Evolutionary conservation across 2,329 filamentous ascomycete genomes (phyloP), one percentile per base, ranked within the genome.

Genomic region (Colletotrichum sp.): DNA sequence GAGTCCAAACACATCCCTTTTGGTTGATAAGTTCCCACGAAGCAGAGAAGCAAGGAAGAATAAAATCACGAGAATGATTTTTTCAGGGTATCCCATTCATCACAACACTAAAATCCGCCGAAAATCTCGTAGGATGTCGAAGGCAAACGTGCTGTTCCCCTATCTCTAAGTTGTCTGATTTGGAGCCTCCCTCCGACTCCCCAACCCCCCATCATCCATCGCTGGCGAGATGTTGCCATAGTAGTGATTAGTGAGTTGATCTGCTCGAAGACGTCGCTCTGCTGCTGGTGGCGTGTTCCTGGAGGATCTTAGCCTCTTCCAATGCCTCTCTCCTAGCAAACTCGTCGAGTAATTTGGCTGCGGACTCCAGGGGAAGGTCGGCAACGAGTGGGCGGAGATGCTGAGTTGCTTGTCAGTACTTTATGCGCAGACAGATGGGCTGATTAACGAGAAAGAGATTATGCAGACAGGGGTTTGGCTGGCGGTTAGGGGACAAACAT

Each of bases 351-450:
- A 80, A 63, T 26, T 77, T 78, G n/a, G 75, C 71, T 24, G 79
- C 68, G 8, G 76, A 77, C 48, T 80, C 80, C 8, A 81, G 77
- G 14, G 80, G 80, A 52, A 79, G 68, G 7, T 79, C 77, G 55
- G 76, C 72, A 36, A 80, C 77, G 43, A 78, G 75, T n/a, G 75
- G 57, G 16, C 72, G 67, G 14, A 79, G 66, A 26, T 79, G 48
- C 77, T 78, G 24, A n/a, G 43, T 26, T 55, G 3, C 13, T 34
- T 18, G 64, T 77, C n/a, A 75, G 71, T 65, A 68, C 12, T 16
- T 36, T 21, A 48, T 63, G 18, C n/a, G 32, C 21, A 48, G n/a
- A 60, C 4, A 36, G 3, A 32, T 21, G 9, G 30, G 28, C 26
- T 26, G 24, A 59, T 59, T 59, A 18, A 21, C 7, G 6, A 63